These are phyloP conservation scores for Nigrospora sphaerica DNA, from an alignment of 2,329 filamentous ascomycete species.

Conservation along the genomic window DNA sequence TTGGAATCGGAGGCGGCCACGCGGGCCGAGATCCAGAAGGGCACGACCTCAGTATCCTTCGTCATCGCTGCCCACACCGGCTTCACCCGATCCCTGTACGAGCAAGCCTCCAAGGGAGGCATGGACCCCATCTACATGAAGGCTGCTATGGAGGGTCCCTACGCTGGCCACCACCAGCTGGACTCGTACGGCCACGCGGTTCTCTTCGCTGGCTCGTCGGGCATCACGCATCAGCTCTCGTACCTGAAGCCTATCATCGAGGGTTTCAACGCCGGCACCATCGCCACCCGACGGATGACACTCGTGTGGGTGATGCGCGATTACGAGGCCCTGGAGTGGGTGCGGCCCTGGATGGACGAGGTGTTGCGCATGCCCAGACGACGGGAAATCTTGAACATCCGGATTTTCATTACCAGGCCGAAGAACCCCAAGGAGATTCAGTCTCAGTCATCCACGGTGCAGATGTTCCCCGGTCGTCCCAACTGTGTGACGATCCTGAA, in stretches of 20 bases:
- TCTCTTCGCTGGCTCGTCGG: slow-evolving; percentile 85
- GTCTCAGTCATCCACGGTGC: slow-evolving; percentile 70
- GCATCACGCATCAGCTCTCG: slow-evolving; percentile 91
- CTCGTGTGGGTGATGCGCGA: slow-evolving; percentile 92
- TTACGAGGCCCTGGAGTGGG: slow-evolving; percentile 86
- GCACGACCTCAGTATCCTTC: slow-evolving; percentile 61
- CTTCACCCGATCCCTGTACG: slow-evolving; percentile 76
- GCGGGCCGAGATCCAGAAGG: slow-evolving; percentile 13
- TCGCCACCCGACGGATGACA: slow-evolving; percentile 73
- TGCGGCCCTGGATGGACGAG: slow-evolving; percentile 73
- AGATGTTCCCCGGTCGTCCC: slow-evolving; percentile 87
- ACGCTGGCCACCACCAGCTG: slow-evolving; percentile 74
- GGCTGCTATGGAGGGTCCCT: slow-evolving; percentile 84
- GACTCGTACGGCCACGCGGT: slow-evolving; percentile 89
- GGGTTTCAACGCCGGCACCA: slow-evolving; percentile 61
- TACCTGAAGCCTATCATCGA: slow-evolving; percentile 73
- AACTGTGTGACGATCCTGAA: slow-evolving; percentile 73
- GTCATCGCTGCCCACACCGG: slow-evolving; percentile 83
- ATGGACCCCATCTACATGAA: slow-evolving; percentile 51
- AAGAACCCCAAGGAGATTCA: slow-evolving; percentile 76
- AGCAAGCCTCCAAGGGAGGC: slow-evolving; percentile 52
- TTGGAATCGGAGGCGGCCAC: slow-evolving; percentile 26
- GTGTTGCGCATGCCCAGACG: slow-evolving; percentile 74
- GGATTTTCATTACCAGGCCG: slow-evolving; percentile 85
- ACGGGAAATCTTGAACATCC: slow-evolving; percentile 75